Conservation (phyloP, 2,329 filamentous ascomycete genomes). For the Zopfia rhizophila region DNA sequence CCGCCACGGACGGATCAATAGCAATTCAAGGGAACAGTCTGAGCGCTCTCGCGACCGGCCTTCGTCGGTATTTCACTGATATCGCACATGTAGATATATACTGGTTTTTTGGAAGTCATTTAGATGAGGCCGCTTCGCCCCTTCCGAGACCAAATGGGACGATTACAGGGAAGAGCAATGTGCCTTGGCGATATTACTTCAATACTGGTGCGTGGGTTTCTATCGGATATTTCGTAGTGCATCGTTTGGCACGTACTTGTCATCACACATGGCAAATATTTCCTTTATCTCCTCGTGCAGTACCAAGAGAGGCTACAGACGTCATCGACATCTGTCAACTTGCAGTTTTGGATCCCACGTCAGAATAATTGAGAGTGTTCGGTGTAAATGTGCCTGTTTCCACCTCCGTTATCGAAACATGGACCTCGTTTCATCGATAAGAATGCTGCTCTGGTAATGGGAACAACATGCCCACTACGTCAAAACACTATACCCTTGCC, state of each 20-base stretch:
- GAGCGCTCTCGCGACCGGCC: slow-evolving; percentile 36
- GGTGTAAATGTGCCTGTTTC: too few relatives aligned
- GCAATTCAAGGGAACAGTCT: slow-evolving; percentile 28
- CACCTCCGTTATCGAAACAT: too few relatives aligned
- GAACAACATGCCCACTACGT: too few relatives aligned
- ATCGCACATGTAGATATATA: slow-evolving; percentile 58
- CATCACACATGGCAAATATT: too few relatives aligned
- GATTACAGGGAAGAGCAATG: slow-evolving; percentile 54
- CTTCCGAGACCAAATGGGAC: slow-evolving; percentile 46
- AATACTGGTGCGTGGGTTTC: slow-evolving; percentile 55
- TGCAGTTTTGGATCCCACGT: too few relatives aligned
- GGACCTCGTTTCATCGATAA: too few relatives aligned
- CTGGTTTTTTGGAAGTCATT: slow-evolving; percentile 58
- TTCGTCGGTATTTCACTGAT: slow-evolving; percentile 57
- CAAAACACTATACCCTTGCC: too few relatives aligned
- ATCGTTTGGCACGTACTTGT: background rate
- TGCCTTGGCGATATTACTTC: slow-evolving; percentile 62
- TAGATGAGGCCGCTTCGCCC: slow-evolving; percentile 45
- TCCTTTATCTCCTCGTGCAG: too few relatives aligned
- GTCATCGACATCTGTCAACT: too few relatives aligned
- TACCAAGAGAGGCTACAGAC: too few relatives aligned
- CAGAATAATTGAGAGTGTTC: too few relatives aligned
- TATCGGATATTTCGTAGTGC: background rate
- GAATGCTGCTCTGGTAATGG: too few relatives aligned
- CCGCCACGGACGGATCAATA: slow-evolving; percentile 25